Evolutionary conservation across 139 green algal species (phyloP), one percentile per base, ranked within the genome.

Genomic region (Chlamydomonas incerta): DNA sequence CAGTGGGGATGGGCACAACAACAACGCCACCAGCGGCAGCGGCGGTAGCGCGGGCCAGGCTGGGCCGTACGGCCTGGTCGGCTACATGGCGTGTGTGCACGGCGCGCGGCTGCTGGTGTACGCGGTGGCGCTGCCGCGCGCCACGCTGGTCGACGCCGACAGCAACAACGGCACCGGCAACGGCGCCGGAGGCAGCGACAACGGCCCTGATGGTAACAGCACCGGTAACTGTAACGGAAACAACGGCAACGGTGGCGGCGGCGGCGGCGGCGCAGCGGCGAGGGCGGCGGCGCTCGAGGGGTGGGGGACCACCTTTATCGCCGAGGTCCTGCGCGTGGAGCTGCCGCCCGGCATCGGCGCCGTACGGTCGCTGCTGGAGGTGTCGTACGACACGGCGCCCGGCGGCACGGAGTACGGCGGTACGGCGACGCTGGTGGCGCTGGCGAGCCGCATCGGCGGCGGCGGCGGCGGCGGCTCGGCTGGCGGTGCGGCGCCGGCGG

Each of bases 21-120:
- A 58, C 52, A 58, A 58, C 52, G 15, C 52, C 15, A 58, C 52
- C 13, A 58, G 13, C 52, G 55, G 2, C 8, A 63, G 55, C 55
- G 21, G 55, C 18, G 55, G 2, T 63, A 18, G 20, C 20, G 21
- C 6, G 6, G 18, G 55, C 55, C 10, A 50, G 41, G 41, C 41
- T 5, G 41, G 41, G 41, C 41, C 41, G 41, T 50, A 50, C 26
- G 75, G 75, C 3, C 28, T 85, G 60, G 15, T 75, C 11, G 47
- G 47, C 23, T 85, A 85, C 47, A 33, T 72, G 20, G 79, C 79
- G 6, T 85, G 79, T 66, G 63, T 85, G 21, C 50, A 85, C 66
- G 66, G 66, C 31, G 31, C 50, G 10, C 47, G 41, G 47, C 66
- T 85, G 63, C 50, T 85, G 47, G 79, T 85, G 47, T 85, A 85